A percentile compares a stretch with the other conserved stretches of the same genome.
Conservation (phyloP, 208 protist genomes). For the Acanthamoeba lenticulata region DNA sequence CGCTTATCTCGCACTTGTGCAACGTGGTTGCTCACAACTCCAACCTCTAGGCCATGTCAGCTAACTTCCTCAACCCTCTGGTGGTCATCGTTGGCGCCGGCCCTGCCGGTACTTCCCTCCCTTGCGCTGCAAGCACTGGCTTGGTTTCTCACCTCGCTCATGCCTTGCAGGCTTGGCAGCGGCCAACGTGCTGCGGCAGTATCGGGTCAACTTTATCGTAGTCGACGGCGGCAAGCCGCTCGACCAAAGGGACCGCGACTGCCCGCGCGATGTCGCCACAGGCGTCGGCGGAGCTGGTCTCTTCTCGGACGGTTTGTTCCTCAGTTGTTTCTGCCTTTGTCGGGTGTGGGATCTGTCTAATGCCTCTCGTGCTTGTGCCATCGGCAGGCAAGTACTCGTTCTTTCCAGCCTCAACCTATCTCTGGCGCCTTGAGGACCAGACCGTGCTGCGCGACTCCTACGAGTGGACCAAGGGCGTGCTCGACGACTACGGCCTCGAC, state of each 20-base stretch:
- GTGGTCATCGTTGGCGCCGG: background rate
- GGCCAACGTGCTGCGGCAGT: background rate
- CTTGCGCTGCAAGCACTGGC: background rate
- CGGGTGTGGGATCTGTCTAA: background rate
- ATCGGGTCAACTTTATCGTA: background rate
- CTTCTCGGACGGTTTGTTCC: background rate
- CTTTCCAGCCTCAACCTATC: background rate
- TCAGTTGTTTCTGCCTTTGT: background rate
- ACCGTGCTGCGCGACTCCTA: background rate
- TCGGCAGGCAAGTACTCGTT: conserved; percentile 15
- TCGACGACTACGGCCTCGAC: background rate
- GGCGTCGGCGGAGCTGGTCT: conserved; percentile 1
- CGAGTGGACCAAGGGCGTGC: background rate
- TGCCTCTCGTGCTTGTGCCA: background rate
- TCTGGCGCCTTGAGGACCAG: background rate
- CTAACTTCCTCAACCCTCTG: background rate
- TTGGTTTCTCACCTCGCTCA: background rate
- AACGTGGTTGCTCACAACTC: no score
- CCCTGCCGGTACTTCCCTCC: background rate
- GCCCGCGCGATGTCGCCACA: background rate
- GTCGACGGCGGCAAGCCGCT: background rate
- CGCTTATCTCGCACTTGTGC: no score
- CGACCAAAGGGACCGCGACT: background rate
- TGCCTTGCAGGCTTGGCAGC: background rate
- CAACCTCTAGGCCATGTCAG: no score